Conservation (phyloP, 2,329 filamentous ascomycete species). For the Rutstroemia sp. region DNA sequence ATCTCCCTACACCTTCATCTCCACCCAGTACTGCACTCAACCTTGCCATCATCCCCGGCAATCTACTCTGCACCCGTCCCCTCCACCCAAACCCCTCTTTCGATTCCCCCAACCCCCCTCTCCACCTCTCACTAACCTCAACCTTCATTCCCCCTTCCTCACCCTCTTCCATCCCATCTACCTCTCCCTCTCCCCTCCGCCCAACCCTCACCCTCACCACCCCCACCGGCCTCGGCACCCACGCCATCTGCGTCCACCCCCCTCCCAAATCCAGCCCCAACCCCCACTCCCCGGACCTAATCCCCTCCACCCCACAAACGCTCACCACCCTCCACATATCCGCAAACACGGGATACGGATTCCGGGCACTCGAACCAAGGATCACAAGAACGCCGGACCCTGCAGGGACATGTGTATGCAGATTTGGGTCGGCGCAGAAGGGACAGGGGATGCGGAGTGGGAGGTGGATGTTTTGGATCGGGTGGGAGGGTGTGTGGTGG, state of each 20-base stretch:
- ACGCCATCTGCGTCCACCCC: conserved; percentile 13
- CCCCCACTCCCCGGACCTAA: conserved; percentile 10
- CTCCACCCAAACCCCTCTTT: conserved; percentile 3
- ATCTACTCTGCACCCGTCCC: conserved; percentile 9
- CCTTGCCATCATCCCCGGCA: conserved; percentile 17
- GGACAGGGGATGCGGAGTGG: conserved; percentile 13
- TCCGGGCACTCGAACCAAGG: background rate
- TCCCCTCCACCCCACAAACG: conserved; percentile 4
- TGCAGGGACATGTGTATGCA: background rate
- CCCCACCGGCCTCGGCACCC: conserved; percentile 16
- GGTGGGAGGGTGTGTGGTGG: background rate
- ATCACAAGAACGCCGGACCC: conserved; percentile 13
- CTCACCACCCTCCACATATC: conserved; percentile 1
- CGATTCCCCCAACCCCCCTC: background rate
- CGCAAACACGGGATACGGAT: conserved; percentile 9
- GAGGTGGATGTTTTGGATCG: background rate
- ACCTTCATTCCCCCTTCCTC: background rate
- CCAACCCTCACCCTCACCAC: conserved; percentile 2
- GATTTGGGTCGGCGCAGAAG: conserved; percentile 10
- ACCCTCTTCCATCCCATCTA: too few relatives aligned
- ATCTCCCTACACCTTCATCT: too few relatives aligned
- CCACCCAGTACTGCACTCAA: background rate
- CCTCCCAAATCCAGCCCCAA: too few relatives aligned
- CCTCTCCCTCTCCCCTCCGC: background rate
- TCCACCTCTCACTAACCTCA: background rate